Conservation (phyloP, 139 green algal genomes). For the Picochlorum sp. region DNA sequence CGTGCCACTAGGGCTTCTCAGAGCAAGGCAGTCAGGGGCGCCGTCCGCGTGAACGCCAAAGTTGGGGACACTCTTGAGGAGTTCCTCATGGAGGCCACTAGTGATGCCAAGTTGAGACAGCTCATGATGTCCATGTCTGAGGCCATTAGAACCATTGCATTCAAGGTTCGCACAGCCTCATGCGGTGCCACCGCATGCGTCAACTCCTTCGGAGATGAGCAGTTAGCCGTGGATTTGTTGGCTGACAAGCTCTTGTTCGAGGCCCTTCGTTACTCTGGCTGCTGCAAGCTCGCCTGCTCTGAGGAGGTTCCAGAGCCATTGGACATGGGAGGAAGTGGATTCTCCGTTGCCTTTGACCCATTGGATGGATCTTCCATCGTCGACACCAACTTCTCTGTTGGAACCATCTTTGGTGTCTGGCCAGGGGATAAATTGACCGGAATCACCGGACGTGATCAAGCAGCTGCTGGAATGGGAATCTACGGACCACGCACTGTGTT, state of each 20-base stretch:
- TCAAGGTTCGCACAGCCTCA: conserved; percentile 89
- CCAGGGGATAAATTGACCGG: conserved; percentile 71
- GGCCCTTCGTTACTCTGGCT: conserved; percentile 71
- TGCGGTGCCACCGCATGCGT: conserved; percentile 79
- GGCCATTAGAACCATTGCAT: conserved; percentile 83
- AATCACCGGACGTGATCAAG: conserved; percentile 73
- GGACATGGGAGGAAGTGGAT: conserved; percentile 68
- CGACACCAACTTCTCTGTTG: conserved; percentile 93
- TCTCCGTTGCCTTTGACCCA: conserved; percentile 88
- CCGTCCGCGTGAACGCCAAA: conserved; percentile 28
- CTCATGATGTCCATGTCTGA: conserved; percentile 87
- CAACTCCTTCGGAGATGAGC: conserved; percentile 93
- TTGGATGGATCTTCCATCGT: conserved; percentile 91
- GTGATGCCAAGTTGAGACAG: conserved; percentile 79
- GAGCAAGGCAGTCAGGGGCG: neutral
- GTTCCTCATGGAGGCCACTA: conserved; percentile 79
- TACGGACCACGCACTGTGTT: conserved; percentile 87
- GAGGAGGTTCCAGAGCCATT: conserved; percentile 91
- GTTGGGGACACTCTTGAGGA: conserved; percentile 84
- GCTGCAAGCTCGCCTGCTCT: conserved; percentile 80
- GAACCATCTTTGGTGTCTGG: conserved; percentile 93
- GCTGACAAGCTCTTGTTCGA: conserved; percentile 94
- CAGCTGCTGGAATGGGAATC: conserved; percentile 80
- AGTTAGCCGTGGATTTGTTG: conserved; percentile 88
- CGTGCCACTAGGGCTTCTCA: neutral